Evolutionary conservation across 139 green algal genomes (phyloP), one percentile per base, ranked within the genome.

Genomic region (Tetradesmus obliquus): DNA sequence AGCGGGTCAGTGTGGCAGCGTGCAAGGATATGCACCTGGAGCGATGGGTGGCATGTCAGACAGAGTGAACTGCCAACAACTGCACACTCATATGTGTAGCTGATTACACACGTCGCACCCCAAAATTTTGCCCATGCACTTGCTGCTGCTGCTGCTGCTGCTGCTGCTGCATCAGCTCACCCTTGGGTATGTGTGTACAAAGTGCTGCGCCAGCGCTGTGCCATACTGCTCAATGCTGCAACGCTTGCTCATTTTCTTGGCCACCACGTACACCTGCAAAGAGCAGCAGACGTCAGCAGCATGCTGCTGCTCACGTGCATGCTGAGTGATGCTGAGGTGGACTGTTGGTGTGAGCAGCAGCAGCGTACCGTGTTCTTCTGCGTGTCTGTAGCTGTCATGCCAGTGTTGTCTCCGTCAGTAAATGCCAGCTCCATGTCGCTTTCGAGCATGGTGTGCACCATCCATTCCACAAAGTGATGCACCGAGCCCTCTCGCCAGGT

Each of bases 301-400:
- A 76, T n/a, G 15, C n/a, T 13, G 66, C 2, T 24, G 15, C 66
- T 76, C 17, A 76, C 17, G 66, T 76, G 15, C 66, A 7, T 76
- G 66, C 15, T 76, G 66, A 6, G 66, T 19, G 6, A 5, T 24
- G n/a, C 17, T 19, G n/a, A 19, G n/a, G 66, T 76, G 79, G 10
- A 20, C 19, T n/a, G 5, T 84, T 84, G 32, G 45, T 84, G 79
- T 58, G 22, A 84, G 10, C 79, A 58, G 79, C 79, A 84, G 79
- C 13, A 84, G 62, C 93, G 6, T 88, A 98, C 97, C 57, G 95
- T 97, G 92, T 99, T 99, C 91, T 99, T 99, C 93, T 97, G 95
- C 3, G 98, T 99, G 94, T 99, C 98, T 0, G 98, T 99, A 20
- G 98, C 93, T 2, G 97, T 99, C 97, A 90, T 89, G 24, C 96